A percentile compares a stretch with the other conserved stretches of the same genome.
These are phyloP conservation scores for Acanthamoeba divionensis DNA, from an alignment of 208 protist species.

Conservation along the genomic window DNA sequence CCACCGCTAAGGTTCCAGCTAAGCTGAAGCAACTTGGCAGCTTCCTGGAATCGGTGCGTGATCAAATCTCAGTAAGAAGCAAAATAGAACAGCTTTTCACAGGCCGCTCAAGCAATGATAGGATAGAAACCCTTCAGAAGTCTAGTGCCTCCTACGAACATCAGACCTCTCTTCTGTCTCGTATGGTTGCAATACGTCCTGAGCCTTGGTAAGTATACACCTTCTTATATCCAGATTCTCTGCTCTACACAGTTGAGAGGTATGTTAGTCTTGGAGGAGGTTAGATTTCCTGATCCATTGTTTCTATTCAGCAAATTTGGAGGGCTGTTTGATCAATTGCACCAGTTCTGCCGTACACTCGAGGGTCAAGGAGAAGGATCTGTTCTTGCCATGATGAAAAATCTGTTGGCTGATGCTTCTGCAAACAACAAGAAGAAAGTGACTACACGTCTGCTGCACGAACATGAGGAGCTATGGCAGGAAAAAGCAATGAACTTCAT, in stretches of 20 bases:
- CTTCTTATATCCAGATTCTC: neutral
- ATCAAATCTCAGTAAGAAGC: neutral
- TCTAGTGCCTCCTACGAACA: neutral
- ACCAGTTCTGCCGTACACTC: constrained; percentile 35
- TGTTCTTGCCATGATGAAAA: neutral
- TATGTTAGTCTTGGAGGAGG: too few species aligned
- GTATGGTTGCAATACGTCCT: constrained; percentile 27
- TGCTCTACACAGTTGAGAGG: neutral
- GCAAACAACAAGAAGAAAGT: neutral
- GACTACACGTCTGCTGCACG: neutral
- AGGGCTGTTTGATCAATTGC: neutral
- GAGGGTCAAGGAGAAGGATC: constrained; percentile 3
- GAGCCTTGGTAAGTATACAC: neutral
- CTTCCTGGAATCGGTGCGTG: neutral
- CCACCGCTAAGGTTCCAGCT: constrained; percentile 13
- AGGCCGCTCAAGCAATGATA: neutral
- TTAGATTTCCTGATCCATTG: neutral
- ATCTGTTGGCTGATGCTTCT: neutral
- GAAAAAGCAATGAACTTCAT: constrained; percentile 54
- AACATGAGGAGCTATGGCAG: constrained; percentile 49
- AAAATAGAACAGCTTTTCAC: constrained; percentile 49
- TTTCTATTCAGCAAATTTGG: neutral
- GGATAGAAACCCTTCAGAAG: neutral
- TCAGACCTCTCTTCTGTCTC: neutral
- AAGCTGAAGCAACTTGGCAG: neutral